A percentile compares a stretch with the other conserved stretches of the same genome.
phyloP scores from a whole-genome alignment of 768 basidiomycete genomes.

The Amanita pseudoporphyria region DNA sequence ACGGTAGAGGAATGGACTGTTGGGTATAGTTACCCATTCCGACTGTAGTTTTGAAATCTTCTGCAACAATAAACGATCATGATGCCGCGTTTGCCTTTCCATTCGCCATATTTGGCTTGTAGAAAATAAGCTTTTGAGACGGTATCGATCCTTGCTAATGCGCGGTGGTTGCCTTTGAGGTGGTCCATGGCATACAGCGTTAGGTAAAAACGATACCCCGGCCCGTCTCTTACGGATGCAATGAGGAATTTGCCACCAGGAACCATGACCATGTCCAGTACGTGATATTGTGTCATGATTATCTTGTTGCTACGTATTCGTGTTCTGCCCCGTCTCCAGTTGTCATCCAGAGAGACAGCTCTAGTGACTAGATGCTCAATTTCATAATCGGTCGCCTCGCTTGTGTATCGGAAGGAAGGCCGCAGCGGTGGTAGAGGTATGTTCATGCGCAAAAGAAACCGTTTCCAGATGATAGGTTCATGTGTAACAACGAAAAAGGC shows the following conservation, averaged over 20 bases:
- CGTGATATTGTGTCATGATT: conserved; percentile 25
- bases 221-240: conserved; percentile 42
- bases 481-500: conserved; percentile 55
- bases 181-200: conserved; percentile 50
- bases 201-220: conserved; percentile 37
- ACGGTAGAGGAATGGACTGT: background rate
- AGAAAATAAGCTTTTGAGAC: conserved; percentile 44
- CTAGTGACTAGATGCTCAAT: conserved; percentile 52
- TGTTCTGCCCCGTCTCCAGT: conserved; percentile 40
- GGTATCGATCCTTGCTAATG: conserved; percentile 41
- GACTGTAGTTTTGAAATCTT: conserved; percentile 19
- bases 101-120: conserved; percentile 50
- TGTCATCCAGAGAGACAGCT: conserved; percentile 49
- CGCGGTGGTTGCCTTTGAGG: conserved; percentile 29
- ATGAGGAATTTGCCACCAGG: conserved; percentile 64
- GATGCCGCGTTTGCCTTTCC: conserved; percentile 35
- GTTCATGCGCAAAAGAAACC: conserved; percentile 41
- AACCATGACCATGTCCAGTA: conserved; percentile 45
- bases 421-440: conserved; percentile 54
- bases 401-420: conserved; percentile 41
- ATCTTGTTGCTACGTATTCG: conserved; percentile 18
- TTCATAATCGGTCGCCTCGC: conserved; percentile 29
- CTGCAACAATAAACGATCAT: conserved; percentile 45
- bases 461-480: conserved; percentile 62
- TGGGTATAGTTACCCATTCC: background rate